Percentiles rank a stretch among this genome's conserved stretches.
Evolutionary conservation across 2,329 filamentous ascomycete species (phyloP).

Genomic region (Cytospora paraplurivora): DNA sequence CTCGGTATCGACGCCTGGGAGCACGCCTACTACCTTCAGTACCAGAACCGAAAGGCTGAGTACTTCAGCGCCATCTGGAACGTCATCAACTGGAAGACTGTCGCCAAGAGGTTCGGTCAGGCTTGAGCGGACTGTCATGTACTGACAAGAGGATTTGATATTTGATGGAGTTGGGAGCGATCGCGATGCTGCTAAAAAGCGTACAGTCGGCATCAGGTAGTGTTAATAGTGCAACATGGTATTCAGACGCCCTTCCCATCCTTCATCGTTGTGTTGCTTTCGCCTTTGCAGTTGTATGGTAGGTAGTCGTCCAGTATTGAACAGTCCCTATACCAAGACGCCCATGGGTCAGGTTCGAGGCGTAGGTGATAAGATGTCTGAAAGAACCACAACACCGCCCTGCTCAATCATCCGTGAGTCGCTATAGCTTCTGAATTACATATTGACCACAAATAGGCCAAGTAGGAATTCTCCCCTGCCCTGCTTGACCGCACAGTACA

Average conservation of each 20-base stretch:
- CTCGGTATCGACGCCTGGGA: slow-evolving; percentile 95
- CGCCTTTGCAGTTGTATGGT: no score
- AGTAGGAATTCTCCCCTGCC: no score
- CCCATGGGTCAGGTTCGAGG: no score
- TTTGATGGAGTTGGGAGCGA: neutral
- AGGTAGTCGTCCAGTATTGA: no score
- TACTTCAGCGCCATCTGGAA: slow-evolving; percentile 95
- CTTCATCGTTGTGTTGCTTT: neutral
- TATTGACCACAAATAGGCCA: no score
- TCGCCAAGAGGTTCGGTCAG: slow-evolving; percentile 69
- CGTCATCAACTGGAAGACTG: slow-evolving; percentile 93
- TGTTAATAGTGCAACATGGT: neutral
- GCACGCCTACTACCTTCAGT: slow-evolving; percentile 94
- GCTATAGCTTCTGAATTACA: no score
- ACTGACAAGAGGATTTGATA: no score
- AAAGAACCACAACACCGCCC: no score
- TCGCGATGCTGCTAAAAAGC: neutral
- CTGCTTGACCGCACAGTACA: no score
- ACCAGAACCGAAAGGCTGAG: slow-evolving; percentile 95
- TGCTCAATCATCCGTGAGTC: no score
- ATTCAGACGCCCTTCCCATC: neutral
- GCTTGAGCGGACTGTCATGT: neutral
- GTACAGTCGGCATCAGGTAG: neutral
- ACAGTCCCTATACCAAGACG: no score
- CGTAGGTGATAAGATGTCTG: no score